Evolutionary conservation across 2,329 filamentous ascomycete species (phyloP).

Genomic region (Colletotrichum lupini): DNA sequence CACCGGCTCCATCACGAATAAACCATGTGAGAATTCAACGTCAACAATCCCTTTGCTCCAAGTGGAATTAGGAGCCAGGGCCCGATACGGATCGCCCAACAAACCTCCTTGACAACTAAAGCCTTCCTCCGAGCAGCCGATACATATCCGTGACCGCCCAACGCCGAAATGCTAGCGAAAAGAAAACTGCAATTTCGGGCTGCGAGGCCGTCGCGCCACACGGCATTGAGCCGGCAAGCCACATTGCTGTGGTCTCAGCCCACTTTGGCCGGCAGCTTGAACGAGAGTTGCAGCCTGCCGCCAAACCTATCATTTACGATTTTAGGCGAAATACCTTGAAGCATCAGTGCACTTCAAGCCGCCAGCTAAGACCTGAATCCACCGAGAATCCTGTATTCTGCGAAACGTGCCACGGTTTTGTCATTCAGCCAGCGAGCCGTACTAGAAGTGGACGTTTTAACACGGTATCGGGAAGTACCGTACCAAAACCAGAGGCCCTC

Average conservation of each 20-base stretch:
- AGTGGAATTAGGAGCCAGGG: conserved; percentile 8
- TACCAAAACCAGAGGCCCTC: background rate
- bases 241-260: conserved; percentile 5
- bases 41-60: conserved; percentile 4
- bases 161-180: background rate
- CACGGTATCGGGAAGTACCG: conserved; percentile 2
- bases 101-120: background rate
- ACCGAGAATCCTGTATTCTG: background rate
- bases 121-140: background rate
- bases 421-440: background rate
- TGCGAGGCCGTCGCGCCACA: conserved; percentile 2
- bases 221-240: background rate
- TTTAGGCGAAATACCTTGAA: background rate
- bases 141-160: conserved; percentile 14
- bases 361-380: background rate
- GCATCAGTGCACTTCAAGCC: background rate
- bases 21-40: background rate
- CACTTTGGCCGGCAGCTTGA: background rate
- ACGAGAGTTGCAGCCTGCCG: background rate
- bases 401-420: conserved; percentile 13
- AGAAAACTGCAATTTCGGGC: conserved; percentile 9
- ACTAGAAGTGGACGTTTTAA: background rate
- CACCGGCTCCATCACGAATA: too few species aligned
- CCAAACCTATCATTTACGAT: conserved; percentile 1
- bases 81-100: background rate